These are phyloP conservation scores for Botrytis aclada DNA, from an alignment of 2,329 filamentous ascomycete genomes.

Conservation along the genomic window DNA sequence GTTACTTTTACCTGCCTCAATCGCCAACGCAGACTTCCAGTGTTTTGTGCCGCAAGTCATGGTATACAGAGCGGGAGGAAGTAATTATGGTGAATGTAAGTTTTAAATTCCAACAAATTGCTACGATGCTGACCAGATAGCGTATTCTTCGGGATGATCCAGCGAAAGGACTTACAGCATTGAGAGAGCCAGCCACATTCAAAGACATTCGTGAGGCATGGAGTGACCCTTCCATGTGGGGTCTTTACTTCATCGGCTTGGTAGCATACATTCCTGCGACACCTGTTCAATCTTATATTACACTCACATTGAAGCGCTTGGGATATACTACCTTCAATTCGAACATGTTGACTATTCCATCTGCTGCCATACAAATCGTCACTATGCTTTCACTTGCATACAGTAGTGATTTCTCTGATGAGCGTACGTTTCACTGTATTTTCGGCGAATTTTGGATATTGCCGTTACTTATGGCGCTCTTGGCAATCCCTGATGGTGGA, in stretches of 20 bases:
- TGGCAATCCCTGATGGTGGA: conserved; percentile 13
- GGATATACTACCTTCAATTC: conserved; percentile 42
- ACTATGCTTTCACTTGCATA: conserved; percentile 47
- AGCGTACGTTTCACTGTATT: conserved; percentile 36
- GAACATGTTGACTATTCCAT: conserved; percentile 47
- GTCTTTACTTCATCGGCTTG: conserved; percentile 44
- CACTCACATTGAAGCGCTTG: conserved; percentile 29
- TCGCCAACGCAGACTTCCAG: conserved; percentile 2
- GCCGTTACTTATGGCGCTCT: conserved; percentile 36
- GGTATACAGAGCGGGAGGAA: conserved; percentile 60
- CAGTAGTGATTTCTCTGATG: conserved; percentile 43
- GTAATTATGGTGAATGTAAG: conserved; percentile 55
- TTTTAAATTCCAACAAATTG: not conserved
- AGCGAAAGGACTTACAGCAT: conserved; percentile 47
- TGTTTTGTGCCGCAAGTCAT: conserved; percentile 33
- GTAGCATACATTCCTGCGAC: conserved; percentile 29
- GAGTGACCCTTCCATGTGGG: conserved; percentile 54
- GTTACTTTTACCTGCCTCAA: conserved; percentile 5
- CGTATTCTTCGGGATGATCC: conserved; percentile 54
- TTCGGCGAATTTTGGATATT: conserved; percentile 43
- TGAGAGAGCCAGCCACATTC: conserved; percentile 47
- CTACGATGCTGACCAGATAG: conserved; percentile 33
- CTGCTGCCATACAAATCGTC: conserved; percentile 40
- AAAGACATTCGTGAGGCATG: conserved; percentile 46
- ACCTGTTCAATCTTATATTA: conserved; percentile 28